Evolutionary conservation across 306 rosid genomes (phyloP).

Genomic region (Cucurbita maxima): DNA sequence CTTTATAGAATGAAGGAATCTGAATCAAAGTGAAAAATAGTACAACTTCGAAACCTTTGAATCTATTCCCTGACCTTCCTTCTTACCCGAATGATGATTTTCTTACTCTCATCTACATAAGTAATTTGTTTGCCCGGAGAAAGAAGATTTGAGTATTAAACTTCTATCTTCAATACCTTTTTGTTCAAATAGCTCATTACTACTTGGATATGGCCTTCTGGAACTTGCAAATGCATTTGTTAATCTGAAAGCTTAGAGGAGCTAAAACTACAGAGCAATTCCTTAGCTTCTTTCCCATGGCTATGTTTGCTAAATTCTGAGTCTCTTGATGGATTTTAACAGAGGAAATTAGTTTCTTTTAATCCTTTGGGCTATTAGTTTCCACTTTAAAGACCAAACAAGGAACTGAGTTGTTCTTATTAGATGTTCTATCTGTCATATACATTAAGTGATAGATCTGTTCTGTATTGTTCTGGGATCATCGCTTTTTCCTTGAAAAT

Average conservation of each 20-base stretch:
- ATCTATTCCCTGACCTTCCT: too few relatives aligned
- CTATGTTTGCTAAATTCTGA: not conserved
- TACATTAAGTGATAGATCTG: not conserved
- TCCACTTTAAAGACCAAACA: not conserved
- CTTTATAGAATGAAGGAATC: too few relatives aligned
- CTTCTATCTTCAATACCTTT: too few relatives aligned
- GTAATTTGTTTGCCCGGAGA: too few relatives aligned
- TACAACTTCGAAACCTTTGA: too few relatives aligned
- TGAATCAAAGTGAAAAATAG: too few relatives aligned
- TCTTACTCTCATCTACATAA: too few relatives aligned
- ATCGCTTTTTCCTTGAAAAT: not conserved
- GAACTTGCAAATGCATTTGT: not conserved
- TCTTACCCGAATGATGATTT: too few relatives aligned
- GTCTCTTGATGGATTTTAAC: not conserved
- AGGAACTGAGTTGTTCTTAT: not conserved
- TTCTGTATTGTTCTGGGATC: not conserved
- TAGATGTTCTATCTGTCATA: not conserved
- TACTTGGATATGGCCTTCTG: not conserved
- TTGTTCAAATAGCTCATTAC: too few relatives aligned
- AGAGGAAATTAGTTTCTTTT: not conserved
- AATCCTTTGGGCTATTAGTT: not conserved
- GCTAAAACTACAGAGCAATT: not conserved
- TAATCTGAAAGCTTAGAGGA: not conserved
- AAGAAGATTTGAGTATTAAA: too few relatives aligned
- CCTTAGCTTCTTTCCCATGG: not conserved